Base-by-base conservation (phyloP, 2,329 filamentous ascomycete genomes). In the Ceratocystiopsis sp. region DNA sequence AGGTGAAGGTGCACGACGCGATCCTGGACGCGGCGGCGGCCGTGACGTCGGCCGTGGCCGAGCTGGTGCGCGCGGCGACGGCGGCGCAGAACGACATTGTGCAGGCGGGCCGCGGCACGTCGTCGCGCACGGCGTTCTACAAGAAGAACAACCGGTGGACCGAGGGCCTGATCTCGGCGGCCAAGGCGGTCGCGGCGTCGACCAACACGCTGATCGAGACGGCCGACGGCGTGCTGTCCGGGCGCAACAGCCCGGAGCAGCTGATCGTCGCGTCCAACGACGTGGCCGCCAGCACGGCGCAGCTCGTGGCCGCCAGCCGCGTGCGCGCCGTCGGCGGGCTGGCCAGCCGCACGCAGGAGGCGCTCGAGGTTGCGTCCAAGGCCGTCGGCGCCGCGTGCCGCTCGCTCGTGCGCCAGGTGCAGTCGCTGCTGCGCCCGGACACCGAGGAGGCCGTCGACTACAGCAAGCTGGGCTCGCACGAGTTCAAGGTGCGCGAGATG, bases 121-220 rank as follows among this genome's bases (percentile, higher is more conserved):
- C 84, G 42, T 93, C 85, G 38, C 75, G 80, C 45, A 93, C 87
- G 2, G 86, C 87, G 19, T 98, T 98, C 62, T 98, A 98, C 78
- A 96, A 96, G 73, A 96, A 96, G 69, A 95, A 98, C 73, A 98
- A 96, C 65, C 77, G 91, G 42, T 98, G 91, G 91, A 98, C 91
- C 0, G 91, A 98, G 57, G 91, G 91, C 40, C 76, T 98, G 47
- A 95, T 98, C 57, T 94, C 85, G 35, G 91, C 91, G 1, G 89
- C 91, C 50, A 98, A 98, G 65, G 91, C 91, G 1, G 91, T 98
- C 16, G 91, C 91, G 3, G 73, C 74, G 2, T 93, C 86, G 15
- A 98, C 91, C 12, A 96, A 95, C 64, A 91, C 80, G 37, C 75
- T 98, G 52, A 98, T 98, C 55, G 91, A 98, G 69, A 98, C 91